Conservation (phyloP, 2,329 filamentous ascomycete species). For the Epichloe amarillans region DNA sequence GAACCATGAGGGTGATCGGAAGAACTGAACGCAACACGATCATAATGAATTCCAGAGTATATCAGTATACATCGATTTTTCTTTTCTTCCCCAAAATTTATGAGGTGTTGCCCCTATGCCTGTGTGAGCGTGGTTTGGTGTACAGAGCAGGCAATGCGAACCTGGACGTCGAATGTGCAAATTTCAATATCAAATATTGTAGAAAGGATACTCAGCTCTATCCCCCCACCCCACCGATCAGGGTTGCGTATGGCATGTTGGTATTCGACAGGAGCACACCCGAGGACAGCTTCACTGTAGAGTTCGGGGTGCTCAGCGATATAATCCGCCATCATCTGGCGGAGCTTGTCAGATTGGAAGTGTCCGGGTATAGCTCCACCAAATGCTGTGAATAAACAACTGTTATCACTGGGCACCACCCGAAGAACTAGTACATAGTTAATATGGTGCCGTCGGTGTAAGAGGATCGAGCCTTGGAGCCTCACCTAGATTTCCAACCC, state of each 20-base stretch:
- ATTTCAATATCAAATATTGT: conserved; percentile 79
- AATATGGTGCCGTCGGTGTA: background rate
- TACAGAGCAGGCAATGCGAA: conserved; percentile 6
- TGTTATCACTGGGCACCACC: conserved; percentile 95
- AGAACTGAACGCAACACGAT: conserved; percentile 67
- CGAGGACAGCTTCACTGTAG: conserved; percentile 67
- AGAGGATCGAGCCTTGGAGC: background rate
- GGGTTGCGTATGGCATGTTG: conserved; percentile 68
- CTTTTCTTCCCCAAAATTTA: conserved; percentile 63
- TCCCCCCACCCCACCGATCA: conserved; percentile 86
- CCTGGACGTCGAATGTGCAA: conserved; percentile 67
- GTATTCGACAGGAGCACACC: conserved; percentile 59
- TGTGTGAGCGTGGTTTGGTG: background rate
- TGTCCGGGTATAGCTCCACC: conserved; percentile 58
- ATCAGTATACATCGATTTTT: conserved; percentile 62
- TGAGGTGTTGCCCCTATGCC: conserved; percentile 20
- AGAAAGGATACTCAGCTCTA: conserved; percentile 76
- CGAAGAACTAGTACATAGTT: conserved; percentile 47
- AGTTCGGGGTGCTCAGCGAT: conserved; percentile 61
- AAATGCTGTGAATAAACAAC: conserved; percentile 84
- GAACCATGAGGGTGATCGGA: conserved; percentile 29
- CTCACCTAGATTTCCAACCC: conserved; percentile 37
- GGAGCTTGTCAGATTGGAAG: conserved; percentile 41
- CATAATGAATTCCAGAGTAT: conserved; percentile 90
- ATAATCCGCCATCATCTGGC: conserved; percentile 62